Base-by-base conservation (phyloP, 2,329 filamentous ascomycete species). In the Penicillium sp. region DNA sequence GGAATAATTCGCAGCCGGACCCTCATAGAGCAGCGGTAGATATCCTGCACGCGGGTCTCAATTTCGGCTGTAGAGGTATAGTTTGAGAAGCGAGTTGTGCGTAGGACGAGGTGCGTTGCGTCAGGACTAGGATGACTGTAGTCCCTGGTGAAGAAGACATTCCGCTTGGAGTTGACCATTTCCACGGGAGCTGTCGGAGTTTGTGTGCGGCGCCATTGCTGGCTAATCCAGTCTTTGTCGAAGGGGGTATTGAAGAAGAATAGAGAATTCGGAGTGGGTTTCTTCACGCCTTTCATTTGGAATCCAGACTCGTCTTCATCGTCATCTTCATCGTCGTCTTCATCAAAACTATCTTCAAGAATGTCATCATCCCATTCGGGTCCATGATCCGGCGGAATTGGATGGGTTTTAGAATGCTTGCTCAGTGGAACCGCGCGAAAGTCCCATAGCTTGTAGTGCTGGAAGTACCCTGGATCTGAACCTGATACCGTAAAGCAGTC, bases 391-490 rank as follows among this genome's bases (percentile, higher is more conserved):
- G n/a, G n/a, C n/a, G n/a, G 9, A 52, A 45, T 54, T 55, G 33
- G 10, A 18, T 17, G 31, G 11, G 26, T 34, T 33, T 47, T 34
- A 50, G 45, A 31, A 55, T 55, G 30, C 60, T 57, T 39, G 25
- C 32, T 48, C n/a, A 63, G 49, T 12, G 59, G 52, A 6, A 72
- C 57, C 26, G 63, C 57, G 16, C 71, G 69, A 46, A 74, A 74
- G 54, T 74, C 71, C 59, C 65, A 74, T 52, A 75, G 68, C 34
- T 65, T 66, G 59, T 74, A 68, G 54, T 73, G 64, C 31, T 69
- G 64, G 48, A 75, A 75, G 54, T 71, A 72, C 5, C 62, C 58
- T 12, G 66, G 65, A 6, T 65, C 57, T 2, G 65, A 48, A 4
- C 62, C 61, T 1, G 65, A 62, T 17, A 73, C 61, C 6, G 67